Evolutionary conservation across 2,329 filamentous ascomycete species (phyloP), one percentile per base, ranked within the genome.

Genomic region (Graphilbum fragrans): DNA sequence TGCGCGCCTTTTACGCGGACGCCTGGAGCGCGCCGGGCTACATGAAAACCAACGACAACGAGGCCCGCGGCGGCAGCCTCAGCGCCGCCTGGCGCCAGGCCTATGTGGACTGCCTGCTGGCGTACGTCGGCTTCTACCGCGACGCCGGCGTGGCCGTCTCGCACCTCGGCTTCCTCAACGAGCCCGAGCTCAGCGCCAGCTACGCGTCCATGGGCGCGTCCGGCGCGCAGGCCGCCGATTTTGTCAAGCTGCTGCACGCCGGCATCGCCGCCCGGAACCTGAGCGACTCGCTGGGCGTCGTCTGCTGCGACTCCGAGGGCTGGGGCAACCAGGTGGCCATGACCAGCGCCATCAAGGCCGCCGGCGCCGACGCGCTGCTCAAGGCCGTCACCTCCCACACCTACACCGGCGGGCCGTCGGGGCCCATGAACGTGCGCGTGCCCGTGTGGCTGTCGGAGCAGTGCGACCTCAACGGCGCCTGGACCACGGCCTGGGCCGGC

Each of bases 191-290:
- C 35, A 53, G 49, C 48, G 55, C 58, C 18, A 50, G 49, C 38
- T 66, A 66, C 47, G 66, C 67, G 11, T 61, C 58, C 6, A 72
- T 72, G 68, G 55, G 57, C 25, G 72, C 83, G 56, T 93, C 92
- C 70, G 95, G 94, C 64, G 82, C 80, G 52, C 84, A 72, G 55
- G 68, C 68, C 4, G 67, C 64, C 36, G 63, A 67, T 33, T 72
- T 74, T 52, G 66, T 74, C 55, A 53, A 57, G 43, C 57, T 67
- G n/a, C 58, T 74, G 35, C 57, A 60, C 39, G 56, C 60, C 17
- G 64, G 63, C 2, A 57, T 70, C 37, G 53, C 48, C 27, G 41
- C 49, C 17, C 44, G 45, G 7, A 50, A 49, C 34, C 45, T 55
- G 29, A 43, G 39, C 14, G 37, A 44, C 11, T 53, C 59, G 37